A percentile compares a stretch with the other conserved stretches of the same genome.
Conservation (phyloP, 1,139 yeast species). For the Geotrichum australiense region DNA sequence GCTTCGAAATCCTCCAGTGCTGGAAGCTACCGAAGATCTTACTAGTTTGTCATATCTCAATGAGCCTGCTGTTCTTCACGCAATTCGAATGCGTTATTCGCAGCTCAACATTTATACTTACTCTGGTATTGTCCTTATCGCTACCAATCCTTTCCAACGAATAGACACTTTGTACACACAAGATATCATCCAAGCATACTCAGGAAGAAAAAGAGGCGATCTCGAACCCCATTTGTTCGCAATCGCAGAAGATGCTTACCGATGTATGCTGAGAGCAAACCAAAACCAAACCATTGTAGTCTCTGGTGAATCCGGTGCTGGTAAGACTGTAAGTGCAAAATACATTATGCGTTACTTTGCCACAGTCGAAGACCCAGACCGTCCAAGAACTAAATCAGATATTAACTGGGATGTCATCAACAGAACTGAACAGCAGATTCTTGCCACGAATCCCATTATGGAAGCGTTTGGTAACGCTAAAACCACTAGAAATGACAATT, state of each 20-base stretch:
- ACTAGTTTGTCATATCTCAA: conserved; percentile 87
- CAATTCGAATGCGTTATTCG: conserved; percentile 81
- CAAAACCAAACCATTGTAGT: conserved; percentile 94
- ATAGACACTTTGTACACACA: conserved; percentile 87
- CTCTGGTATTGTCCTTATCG: conserved; percentile 94
- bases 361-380: conserved; percentile 68
- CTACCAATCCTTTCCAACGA: conserved; percentile 90
- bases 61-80: conserved; percentile 91
- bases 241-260: conserved; percentile 96
- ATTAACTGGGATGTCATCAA: conserved; percentile 62
- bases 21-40: conserved; percentile 92
- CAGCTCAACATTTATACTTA: conserved; percentile 90
- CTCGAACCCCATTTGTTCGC: conserved; percentile 96
- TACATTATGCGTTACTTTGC: conserved; percentile 98
- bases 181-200: conserved; percentile 88
- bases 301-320: conserved; percentile 98
- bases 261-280: conserved; percentile 77
- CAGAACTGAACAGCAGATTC: conserved; percentile 85
- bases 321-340: conserved; percentile 95
- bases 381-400: conserved; percentile 28
- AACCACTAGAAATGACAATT: conserved; percentile 94
- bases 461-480: conserved; percentile 99
- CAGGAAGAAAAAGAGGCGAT: conserved; percentile 89
- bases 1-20: conserved; percentile 84
- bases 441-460: conserved; percentile 97